A percentile compares a stretch with the other conserved stretches of the same genome.
These are phyloP conservation scores for Solanum virginianum DNA, from an alignment of 257 asterid genomes.

Conservation along the genomic window DNA sequence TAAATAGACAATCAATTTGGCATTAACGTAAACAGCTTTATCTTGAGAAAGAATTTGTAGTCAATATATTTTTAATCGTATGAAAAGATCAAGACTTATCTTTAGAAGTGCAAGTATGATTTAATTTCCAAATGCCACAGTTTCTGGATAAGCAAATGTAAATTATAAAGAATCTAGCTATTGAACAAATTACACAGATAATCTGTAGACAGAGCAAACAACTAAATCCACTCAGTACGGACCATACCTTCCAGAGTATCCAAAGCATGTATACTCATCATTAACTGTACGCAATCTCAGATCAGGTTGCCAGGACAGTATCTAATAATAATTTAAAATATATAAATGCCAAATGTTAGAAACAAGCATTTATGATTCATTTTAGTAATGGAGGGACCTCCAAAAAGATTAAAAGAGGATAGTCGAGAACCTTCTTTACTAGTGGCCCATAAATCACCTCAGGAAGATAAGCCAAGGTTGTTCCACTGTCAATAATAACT, in stretches of 20 bases:
- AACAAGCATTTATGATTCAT: background rate
- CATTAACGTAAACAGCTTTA: background rate
- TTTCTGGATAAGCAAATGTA: background rate
- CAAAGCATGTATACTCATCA: slow-evolving; percentile 88
- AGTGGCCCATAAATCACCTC: slow-evolving; percentile 64
- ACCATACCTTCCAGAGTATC: slow-evolving; percentile 76
- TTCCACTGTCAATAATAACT: slow-evolving; percentile 94
- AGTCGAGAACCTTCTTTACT: slow-evolving; percentile 40
- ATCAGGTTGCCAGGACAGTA: slow-evolving; percentile 78
- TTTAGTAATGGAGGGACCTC: background rate
- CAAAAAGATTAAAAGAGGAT: background rate
- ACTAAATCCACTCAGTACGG: slow-evolving; percentile 2
- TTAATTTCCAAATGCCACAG: background rate
- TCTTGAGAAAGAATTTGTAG: background rate
- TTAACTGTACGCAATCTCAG: slow-evolving; percentile 61
- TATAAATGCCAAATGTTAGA: background rate
- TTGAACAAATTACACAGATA: background rate
- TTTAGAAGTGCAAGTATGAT: background rate
- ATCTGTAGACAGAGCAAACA: background rate
- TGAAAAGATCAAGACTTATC: background rate
- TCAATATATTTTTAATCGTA: background rate
- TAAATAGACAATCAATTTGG: background rate
- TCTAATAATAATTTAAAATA: slow-evolving; percentile 28
- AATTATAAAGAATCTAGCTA: background rate
- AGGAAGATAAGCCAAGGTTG: slow-evolving; percentile 95